Base-by-base conservation (phyloP, 2,329 filamentous ascomycete genomes). In the Cercospora sp. region DNA sequence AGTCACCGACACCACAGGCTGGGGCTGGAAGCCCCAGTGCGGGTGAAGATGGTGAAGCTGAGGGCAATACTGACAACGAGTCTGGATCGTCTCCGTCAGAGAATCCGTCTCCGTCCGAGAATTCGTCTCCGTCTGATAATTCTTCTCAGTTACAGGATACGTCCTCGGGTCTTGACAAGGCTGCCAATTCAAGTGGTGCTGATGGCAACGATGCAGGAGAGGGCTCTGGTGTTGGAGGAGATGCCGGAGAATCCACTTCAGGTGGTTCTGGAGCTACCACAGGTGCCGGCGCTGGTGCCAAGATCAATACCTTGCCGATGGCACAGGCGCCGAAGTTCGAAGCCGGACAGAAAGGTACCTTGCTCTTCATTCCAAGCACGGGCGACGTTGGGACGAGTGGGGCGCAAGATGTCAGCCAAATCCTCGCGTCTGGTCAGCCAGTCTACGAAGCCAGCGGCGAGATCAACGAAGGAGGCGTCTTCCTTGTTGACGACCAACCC, bases 361-460 rank as follows among this genome's bases (percentile, higher is more conserved):
- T 64, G 18, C 31, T 64, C 30, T 42, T 64, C 20, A 6, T 64
- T 28, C 48, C 61, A 36, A 53, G n/a, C 42, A 55, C 13, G 5
- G 18, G 30, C 13, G 30, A 51, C 48, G 31, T 36, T 59, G 55
- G 18, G 4, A n/a, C 12, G 55, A 31, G 18, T 18, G 33, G 30
- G n/a, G 23, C 61, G 33, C 18, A 23, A 10, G 61, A 64, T 13
- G 30, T 64, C n/a, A 20, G 16, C 23, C 18, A 40, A 31, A 28
- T 36, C 45, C 31, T 64, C 16, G 30, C 42, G 10, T 53, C 60
- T 36, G 51, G 31, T 12, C 28, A 55, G 51, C 61, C 26, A 64
- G 45, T 64, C 8, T 64, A 64, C 31, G 30, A 55, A 42, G 45
- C 61, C 48, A 64, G 23, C 48, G 61, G 45, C 26, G 61, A 64